Base-by-base conservation (phyloP, 371 early-diverging fungal species). In the Funneliformis caledonium region DNA sequence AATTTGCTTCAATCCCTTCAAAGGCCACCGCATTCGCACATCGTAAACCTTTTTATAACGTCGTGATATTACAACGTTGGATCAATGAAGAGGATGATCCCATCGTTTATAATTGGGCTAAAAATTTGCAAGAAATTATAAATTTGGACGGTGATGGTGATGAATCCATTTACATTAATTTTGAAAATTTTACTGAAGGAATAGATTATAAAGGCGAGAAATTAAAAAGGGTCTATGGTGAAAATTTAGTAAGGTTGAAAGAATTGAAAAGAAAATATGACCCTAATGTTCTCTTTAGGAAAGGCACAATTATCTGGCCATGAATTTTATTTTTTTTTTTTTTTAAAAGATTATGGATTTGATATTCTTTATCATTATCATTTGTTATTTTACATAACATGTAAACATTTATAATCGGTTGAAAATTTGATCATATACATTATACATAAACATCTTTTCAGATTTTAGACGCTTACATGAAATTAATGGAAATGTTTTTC, bases 231-330 rank as follows among this genome's bases (percentile, higher is more conserved):
- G 0, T 31, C 0, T 65, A 6, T 26, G 31, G 67, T 42, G 14
- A 65, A 37, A 65, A 65, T 65, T 65, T 26, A 26, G 67, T 26
- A 65, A 65, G 8, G 16, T 65, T 65, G 2, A 65, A 65, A 65
- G 33, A 65, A 42, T 33, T 65, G 14, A 65, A 65, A 65, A 65
- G 67, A 65, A 65, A 65, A 65, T 65, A 65, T 19, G 67, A 65
- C 16, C 67, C 67, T 26, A 42, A 65, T 14, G 31, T 65, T 33
- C 26, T 65, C 10, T 65, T 65, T n/a, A 42, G 42, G 6, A 65
- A 65, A 42, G 26, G 67, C 12, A 16, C 16, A 6, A 31, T 65
- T n/a, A 42, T 65, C 37, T 65, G 11, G 14, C 65, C 65, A 4
- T 65, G 31, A 65, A 14, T 37, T 37, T 37, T 37, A 2, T 37